phyloP scores from a whole-genome alignment of 768 basidiomycete genomes.

The Scleroderma citrinum region DNA sequence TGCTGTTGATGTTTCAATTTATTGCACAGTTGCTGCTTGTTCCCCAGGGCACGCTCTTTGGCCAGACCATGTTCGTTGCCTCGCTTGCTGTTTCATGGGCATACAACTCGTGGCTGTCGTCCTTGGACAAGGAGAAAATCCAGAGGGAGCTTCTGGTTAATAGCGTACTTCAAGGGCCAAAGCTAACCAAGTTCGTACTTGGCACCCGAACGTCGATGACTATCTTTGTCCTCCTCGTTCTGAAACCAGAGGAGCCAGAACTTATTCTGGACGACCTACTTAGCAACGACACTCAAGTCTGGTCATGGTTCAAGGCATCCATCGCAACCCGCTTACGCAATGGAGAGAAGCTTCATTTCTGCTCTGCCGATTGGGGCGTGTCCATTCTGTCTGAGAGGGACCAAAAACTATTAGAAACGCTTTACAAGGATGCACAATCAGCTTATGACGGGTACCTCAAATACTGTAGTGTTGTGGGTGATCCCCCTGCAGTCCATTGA shows the following conservation, averaged over 20 bases:
- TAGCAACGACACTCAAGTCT: conserved; percentile 10
- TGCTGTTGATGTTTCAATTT: conserved; percentile 24
- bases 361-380: background rate
- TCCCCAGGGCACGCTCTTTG: conserved; percentile 27
- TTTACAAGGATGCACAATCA: background rate
- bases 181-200: conserved; percentile 8
- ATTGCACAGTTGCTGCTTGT: conserved; percentile 28
- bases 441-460: background rate
- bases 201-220: conserved; percentile 16
- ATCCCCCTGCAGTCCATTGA: too few species aligned
- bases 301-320: background rate
- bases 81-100: conserved; percentile 26
- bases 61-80: conserved; percentile 28
- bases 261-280: background rate
- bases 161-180: conserved; percentile 8
- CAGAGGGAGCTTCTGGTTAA: conserved; percentile 17
- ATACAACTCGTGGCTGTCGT: conserved; percentile 25
- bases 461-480: background rate
- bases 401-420: background rate
- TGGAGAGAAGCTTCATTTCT: background rate
- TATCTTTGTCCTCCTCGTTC: conserved; percentile 14
- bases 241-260: conserved; percentile 3
- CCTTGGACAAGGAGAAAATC: conserved; percentile 25
- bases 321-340: background rate
- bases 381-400: background rate